Evolutionary conservation across 2,329 filamentous ascomycete species (phyloP).

Genomic region (Exophiala aquamarina): DNA sequence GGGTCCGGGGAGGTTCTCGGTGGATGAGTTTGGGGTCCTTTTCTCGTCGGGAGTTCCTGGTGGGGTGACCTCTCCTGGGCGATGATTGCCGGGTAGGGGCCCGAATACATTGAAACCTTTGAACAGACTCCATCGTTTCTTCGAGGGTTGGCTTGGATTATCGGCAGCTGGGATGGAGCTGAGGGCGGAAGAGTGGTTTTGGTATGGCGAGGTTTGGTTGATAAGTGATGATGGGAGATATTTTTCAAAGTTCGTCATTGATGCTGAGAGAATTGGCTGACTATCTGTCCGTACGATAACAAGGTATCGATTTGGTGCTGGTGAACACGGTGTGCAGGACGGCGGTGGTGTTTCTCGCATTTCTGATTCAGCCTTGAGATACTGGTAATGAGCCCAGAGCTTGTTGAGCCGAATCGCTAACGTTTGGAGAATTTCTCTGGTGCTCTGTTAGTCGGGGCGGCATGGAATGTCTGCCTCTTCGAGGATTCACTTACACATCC

Average conservation of each 20-base stretch:
- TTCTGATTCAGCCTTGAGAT: conserved; percentile 68
- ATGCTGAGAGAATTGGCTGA: conserved; percentile 50
- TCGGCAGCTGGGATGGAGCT: conserved; percentile 32
- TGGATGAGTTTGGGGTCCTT: background rate
- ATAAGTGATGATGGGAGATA: conserved; percentile 44
- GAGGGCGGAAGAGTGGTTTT: conserved; percentile 36
- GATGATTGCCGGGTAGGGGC: conserved; percentile 41
- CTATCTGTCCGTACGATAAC: conserved; percentile 85
- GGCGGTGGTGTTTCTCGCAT: conserved; percentile 57
- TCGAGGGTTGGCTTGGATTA: conserved; percentile 27
- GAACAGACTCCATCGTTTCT: conserved; percentile 53
- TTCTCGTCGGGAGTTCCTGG: conserved; percentile 37
- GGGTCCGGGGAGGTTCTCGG: conserved; percentile 8
- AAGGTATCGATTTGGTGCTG: conserved; percentile 80
- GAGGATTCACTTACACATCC: conserved; percentile 60
- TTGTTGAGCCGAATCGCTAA: conserved; percentile 68
- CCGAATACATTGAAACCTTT: conserved; percentile 48
- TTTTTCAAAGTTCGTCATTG: conserved; percentile 66
- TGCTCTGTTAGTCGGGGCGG: conserved; percentile 7
- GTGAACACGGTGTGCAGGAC: conserved; percentile 78
- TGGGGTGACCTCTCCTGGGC: conserved; percentile 43
- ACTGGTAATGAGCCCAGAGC: conserved; percentile 78
- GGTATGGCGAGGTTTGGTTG: conserved; percentile 35
- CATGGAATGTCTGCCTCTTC: background rate
- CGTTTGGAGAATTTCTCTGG: conserved; percentile 67